A percentile compares a stretch with the other conserved stretches of the same genome.
Evolutionary conservation across 2,329 filamentous ascomycete species (phyloP).

Genomic region (Pyricularia pennisetigena): DNA sequence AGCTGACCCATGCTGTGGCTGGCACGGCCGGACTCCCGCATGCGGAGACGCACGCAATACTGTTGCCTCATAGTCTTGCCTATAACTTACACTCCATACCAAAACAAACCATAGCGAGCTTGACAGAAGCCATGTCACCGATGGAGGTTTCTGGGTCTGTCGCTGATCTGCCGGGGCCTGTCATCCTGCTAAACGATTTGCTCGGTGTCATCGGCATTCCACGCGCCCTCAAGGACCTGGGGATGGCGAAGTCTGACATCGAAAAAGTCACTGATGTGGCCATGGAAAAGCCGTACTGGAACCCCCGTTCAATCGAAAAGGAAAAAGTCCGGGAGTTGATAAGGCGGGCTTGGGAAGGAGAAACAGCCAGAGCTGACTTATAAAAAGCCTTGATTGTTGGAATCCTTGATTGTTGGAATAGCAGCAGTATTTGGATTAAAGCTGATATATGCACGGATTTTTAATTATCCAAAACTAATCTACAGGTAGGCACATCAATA

Average conservation of each 20-base stretch:
- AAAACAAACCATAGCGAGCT: constrained; percentile 33
- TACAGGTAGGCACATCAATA: too few species aligned
- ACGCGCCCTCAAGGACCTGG: constrained; percentile 39
- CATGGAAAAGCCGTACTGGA: constrained; percentile 46
- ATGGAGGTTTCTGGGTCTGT: background rate
- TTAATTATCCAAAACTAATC: too few species aligned
- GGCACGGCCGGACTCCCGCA: constrained; percentile 55
- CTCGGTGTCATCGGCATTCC: constrained; percentile 41
- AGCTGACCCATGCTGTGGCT: constrained; percentile 55
- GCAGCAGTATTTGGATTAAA: too few species aligned
- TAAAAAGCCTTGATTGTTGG: too few species aligned
- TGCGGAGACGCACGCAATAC: constrained; percentile 54
- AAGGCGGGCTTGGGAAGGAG: constrained; percentile 46
- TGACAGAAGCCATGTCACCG: constrained; percentile 38
- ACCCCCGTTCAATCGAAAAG: constrained; percentile 41
- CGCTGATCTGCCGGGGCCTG: background rate
- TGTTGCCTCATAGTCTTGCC: constrained; percentile 52
- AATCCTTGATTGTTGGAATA: too few species aligned
- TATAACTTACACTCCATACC: constrained; percentile 50
- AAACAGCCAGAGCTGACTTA: constrained; percentile 40
- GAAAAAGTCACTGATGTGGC: constrained; percentile 47
- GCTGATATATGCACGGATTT: too few species aligned
- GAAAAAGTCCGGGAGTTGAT: constrained; percentile 42
- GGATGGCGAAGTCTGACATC: constrained; percentile 47
- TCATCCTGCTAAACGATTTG: constrained; percentile 36